Evolutionary conservation across 2,329 filamentous ascomycete species (phyloP).

Genomic region (Tetracladium maxilliforme): DNA sequence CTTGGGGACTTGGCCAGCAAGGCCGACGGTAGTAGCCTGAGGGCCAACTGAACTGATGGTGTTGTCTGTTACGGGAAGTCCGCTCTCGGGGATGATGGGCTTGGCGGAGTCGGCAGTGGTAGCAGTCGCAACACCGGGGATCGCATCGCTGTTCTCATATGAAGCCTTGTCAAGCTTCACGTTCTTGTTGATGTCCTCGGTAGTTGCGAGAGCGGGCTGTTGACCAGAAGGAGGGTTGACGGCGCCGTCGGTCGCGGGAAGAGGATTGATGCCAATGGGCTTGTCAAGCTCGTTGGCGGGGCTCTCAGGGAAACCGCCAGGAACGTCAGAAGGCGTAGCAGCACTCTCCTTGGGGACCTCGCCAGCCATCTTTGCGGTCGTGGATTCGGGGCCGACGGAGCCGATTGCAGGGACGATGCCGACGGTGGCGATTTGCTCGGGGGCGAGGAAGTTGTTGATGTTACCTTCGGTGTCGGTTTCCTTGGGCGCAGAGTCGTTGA

Average conservation of each 20-base stretch:
- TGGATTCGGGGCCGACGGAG: conserved; percentile 50
- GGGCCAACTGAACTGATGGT: conserved; percentile 40
- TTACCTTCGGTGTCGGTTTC: conserved; percentile 75
- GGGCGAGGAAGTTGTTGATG: conserved; percentile 81
- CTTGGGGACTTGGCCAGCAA: conserved; percentile 26
- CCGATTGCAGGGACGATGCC: conserved; percentile 26
- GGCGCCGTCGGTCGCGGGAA: conserved; percentile 45
- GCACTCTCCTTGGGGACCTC: conserved; percentile 44
- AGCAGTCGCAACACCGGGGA: conserved; percentile 43
- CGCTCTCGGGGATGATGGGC: conserved; percentile 70
- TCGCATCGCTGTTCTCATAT: conserved; percentile 61
- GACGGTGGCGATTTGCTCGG: conserved; percentile 48
- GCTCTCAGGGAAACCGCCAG: conserved; percentile 61
- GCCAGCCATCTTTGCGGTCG: conserved; percentile 56
- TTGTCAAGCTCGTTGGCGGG: conserved; percentile 23
- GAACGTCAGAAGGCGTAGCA: conserved; percentile 31
- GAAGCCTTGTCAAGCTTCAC: conserved; percentile 71
- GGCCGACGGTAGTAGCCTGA: conserved; percentile 21
- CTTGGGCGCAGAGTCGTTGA: conserved; percentile 65
- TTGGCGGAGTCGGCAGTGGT: conserved; percentile 55
- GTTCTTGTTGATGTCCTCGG: conserved; percentile 55
- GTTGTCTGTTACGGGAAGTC: conserved; percentile 60
- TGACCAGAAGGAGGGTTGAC: conserved; percentile 80
- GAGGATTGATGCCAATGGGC: conserved; percentile 41
- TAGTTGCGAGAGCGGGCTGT: conserved; percentile 43